Conservation (phyloP, 2,329 filamentous ascomycete species). For the Diaporthe vaccinii region DNA sequence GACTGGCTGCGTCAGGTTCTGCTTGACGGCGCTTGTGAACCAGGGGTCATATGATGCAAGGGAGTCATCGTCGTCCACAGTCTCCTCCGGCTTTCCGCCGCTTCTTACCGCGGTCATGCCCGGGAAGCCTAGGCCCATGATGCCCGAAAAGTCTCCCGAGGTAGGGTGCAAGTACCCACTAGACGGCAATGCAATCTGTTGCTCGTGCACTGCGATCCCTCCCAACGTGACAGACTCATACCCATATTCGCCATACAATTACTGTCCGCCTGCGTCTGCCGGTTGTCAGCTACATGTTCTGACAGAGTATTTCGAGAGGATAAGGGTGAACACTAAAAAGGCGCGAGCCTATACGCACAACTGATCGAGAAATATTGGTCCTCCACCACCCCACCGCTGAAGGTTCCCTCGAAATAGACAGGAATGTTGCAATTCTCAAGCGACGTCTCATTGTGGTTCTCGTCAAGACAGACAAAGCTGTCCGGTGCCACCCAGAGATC, state of each 20-base stretch:
- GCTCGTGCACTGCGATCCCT: slow-evolving; percentile 15
- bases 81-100: background rate
- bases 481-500: slow-evolving; percentile 37
- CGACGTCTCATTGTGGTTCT: background rate
- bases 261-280: slow-evolving; percentile 32
- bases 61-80: slow-evolving; percentile 4
- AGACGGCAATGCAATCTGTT: slow-evolving; percentile 36
- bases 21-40: slow-evolving; percentile 35
- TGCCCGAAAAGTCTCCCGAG: slow-evolving; percentile 34
- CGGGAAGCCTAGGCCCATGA: slow-evolving; percentile 37
- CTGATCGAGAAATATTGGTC: slow-evolving; percentile 36
- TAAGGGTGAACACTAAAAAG: too few relatives aligned
- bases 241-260: slow-evolving; percentile 32
- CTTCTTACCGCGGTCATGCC: slow-evolving; percentile 35
- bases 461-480: slow-evolving; percentile 35
- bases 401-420: background rate
- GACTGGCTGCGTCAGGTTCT: slow-evolving; percentile 29
- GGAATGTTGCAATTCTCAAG: slow-evolving; percentile 23
- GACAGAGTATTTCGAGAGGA: accelerated
- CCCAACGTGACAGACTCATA: slow-evolving; percentile 32
- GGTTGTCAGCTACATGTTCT: background rate
- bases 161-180: slow-evolving; percentile 22
- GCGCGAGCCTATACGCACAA: background rate
- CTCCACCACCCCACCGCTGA: slow-evolving; percentile 7
- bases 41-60: slow-evolving; percentile 32